A percentile compares a stretch with the other conserved stretches of the same genome.
phyloP scores from a whole-genome alignment of 2,329 filamentous ascomycete species.

The Atkinsonella hypoxylon region DNA sequence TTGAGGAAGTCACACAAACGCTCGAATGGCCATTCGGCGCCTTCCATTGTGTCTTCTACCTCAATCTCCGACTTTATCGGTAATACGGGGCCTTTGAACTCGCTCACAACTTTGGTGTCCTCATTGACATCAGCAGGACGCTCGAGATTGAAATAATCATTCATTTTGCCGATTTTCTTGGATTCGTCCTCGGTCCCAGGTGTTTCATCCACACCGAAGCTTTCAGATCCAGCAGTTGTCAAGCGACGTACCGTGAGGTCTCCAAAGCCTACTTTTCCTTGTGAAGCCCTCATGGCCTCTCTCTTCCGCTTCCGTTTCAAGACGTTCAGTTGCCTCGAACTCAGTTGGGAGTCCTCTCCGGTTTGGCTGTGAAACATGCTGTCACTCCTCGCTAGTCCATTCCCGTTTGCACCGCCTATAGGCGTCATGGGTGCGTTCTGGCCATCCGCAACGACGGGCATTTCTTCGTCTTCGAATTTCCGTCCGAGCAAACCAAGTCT shows the following conservation, averaged over 20 bases:
- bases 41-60: conserved; percentile 62
- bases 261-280: conserved; percentile 80
- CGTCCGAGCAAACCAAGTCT: conserved; percentile 78
- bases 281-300: conserved; percentile 71
- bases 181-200: conserved; percentile 37
- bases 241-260: conserved; percentile 63
- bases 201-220: conserved; percentile 47
- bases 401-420: conserved; percentile 27
- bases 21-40: conserved; percentile 86
- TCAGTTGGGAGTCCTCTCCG: conserved; percentile 60
- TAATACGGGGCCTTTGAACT: conserved; percentile 78
- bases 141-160: conserved; percentile 87
- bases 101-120: conserved; percentile 81
- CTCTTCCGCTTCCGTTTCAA: conserved; percentile 89
- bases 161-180: conserved; percentile 51
- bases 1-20: conserved; percentile 88
- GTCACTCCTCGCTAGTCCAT: conserved; percentile 22
- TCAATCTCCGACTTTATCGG: conserved; percentile 81
- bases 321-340: conserved; percentile 87
- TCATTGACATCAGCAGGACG: conserved; percentile 69
- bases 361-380: conserved; percentile 27
- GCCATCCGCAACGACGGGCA: conserved; percentile 42
- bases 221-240: conserved; percentile 49
- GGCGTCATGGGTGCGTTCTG: conserved; percentile 30
- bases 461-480: conserved; percentile 72